Conservation (phyloP, 2,329 filamentous ascomycete genomes). For the Ambrosiella xylebori region DNA sequence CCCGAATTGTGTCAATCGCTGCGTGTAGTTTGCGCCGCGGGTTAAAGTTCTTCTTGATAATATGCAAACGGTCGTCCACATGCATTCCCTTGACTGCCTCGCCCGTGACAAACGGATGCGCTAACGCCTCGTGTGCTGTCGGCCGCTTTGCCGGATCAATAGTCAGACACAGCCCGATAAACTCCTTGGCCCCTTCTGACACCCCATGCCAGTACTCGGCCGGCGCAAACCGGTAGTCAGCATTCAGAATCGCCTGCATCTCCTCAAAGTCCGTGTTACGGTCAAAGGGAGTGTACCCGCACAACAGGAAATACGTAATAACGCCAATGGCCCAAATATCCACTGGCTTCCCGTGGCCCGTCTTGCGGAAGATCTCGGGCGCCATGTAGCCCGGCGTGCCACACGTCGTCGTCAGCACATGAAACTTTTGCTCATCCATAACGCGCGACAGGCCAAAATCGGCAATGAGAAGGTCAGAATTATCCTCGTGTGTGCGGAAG, state of each 20-base stretch:
- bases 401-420: constrained; percentile 92
- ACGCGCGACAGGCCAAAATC: constrained; percentile 92
- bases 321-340: constrained; percentile 98
- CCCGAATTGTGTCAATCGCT: constrained; percentile 52
- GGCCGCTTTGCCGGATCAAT: constrained; percentile 76
- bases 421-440: constrained; percentile 98
- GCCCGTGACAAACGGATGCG: constrained; percentile 46
- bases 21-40: constrained; percentile 50
- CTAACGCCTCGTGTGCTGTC: constrained; percentile 67
- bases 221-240: constrained; percentile 90
- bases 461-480: constrained; percentile 88
- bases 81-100: constrained; percentile 30
- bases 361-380: constrained; percentile 98
- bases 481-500: constrained; percentile 94
- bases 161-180: constrained; percentile 81
- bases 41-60: constrained; percentile 61
- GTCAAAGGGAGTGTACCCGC: constrained; percentile 96
- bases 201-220: constrained; percentile 94
- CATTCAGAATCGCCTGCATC: constrained; percentile 95
- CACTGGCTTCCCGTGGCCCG: constrained; percentile 91
- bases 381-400: constrained; percentile 98
- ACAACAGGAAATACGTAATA: constrained; percentile 95
- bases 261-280: constrained; percentile 95
- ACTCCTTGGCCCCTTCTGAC: constrained; percentile 69
- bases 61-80: constrained; percentile 47